Base-by-base conservation (phyloP, 106 monocot species). In the Phalaenopsis equestris region DNA sequence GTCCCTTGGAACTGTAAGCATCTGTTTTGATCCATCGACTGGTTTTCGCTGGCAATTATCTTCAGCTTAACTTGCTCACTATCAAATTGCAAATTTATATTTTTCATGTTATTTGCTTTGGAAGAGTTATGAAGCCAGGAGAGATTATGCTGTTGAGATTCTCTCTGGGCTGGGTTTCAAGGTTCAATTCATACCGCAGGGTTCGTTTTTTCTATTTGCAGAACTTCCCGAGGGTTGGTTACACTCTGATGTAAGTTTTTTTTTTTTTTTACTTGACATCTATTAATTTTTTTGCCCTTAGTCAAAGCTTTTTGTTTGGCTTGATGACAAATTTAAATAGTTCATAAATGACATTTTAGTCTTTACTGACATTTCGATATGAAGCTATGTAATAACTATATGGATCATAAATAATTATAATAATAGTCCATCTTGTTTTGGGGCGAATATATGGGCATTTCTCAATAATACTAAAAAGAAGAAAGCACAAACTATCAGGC, bases 111-210 rank as follows among this genome's bases (percentile, higher is more conserved):
- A 9, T 39, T 36, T 72, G 11, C 39, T 41, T 57, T 36, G 75
- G 38, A 80, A 96, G 96, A 92, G 87, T n/a, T 96, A 96, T 58
- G 90, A 94, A 79, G 87, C 77, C 52, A 96, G 80, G 79, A 90
- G 92, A 85, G 87, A 96, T 68, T 85, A 82, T 73, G 79, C 88
- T 48, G 76, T 96, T 58, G 73, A 87, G 30, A 70, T 77, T 39
- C 67, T 96, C 73, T 72, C 65, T 7, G 73, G 42, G 11, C 75
- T 90, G 67, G 96, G 96, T 42, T 90, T 96, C 78, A 67, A 83
- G 78, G 80, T 93, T 15, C 68, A 42, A 11, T 90, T 89, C 82
- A 90, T 84, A 79, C 96, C 94, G 21, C 90, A 93, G 49, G 96
- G 96, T 52, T 91, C 96, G 46, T 75, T 89, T 38, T 96, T 96